Percentiles rank a stretch among this genome's conserved stretches.
Conservation (phyloP, 331 rosid genomes). For the Malus hybrid region DNA sequence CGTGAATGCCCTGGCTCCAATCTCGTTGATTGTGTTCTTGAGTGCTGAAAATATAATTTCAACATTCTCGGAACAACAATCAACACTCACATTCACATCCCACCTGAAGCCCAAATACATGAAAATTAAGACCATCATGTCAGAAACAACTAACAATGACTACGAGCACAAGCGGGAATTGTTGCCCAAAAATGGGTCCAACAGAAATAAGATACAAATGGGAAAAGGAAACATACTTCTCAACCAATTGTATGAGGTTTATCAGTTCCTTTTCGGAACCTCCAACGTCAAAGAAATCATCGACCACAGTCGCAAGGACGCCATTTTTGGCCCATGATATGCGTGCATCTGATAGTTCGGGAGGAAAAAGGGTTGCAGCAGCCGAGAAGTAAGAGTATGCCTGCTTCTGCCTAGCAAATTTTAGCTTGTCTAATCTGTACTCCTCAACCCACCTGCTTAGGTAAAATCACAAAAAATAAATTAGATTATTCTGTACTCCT, state of each 20-base stretch:
- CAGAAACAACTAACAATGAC: background rate
- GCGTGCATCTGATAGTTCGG: conserved; percentile 16
- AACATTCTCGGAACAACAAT: conserved; percentile 60
- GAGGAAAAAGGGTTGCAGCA: conserved; percentile 49
- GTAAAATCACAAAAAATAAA: background rate
- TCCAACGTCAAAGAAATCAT: conserved; percentile 77
- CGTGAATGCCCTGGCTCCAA: conserved; percentile 44
- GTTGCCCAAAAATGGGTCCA: background rate
- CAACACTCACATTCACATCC: conserved; percentile 48
- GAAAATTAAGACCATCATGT: background rate
- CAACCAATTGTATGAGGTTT: conserved; percentile 58
- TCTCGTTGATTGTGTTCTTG: conserved; percentile 50
- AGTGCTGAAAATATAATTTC: conserved; percentile 64
- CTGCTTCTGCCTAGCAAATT: conserved; percentile 68
- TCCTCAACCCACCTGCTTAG: conserved; percentile 63
- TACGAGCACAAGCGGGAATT: too few relatives aligned
- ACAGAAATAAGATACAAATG: background rate
- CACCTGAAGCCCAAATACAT: conserved; percentile 47
- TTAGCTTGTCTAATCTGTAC: conserved; percentile 54
- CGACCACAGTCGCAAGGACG: conserved; percentile 34
- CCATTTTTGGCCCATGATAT: conserved; percentile 67
- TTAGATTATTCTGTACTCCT: conserved; percentile 11
- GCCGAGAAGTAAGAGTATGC: conserved; percentile 61
- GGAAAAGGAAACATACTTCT: conserved; percentile 41
- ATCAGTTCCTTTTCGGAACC: conserved; percentile 57